Conservation (phyloP, 768 basidiomycete species). For the Lactarius vividus region DNA sequence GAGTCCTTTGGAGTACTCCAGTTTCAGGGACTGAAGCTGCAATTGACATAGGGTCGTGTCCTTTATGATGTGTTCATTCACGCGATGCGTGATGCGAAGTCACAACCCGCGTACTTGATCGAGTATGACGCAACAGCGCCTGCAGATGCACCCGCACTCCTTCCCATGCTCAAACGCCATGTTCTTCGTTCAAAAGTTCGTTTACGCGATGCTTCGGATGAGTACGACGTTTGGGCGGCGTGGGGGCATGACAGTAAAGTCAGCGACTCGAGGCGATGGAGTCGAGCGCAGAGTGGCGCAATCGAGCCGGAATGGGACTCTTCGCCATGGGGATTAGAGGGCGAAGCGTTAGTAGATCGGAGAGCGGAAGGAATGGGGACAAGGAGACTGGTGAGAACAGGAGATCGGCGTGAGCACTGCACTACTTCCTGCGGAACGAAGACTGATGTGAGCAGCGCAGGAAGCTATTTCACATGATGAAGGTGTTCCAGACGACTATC, state of each 20-base stretch:
- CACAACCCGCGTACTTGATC: constrained; percentile 57
- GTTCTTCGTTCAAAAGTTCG: constrained; percentile 88
- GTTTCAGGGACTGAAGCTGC: constrained; percentile 17
- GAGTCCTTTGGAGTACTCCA: constrained; percentile 29
- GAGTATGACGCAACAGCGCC: constrained; percentile 60
- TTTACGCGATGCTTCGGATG: constrained; percentile 69
- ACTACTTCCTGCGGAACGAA: constrained; percentile 12
- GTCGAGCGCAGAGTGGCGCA: constrained; percentile 64
- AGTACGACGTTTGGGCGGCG: constrained; percentile 78
- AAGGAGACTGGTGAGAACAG: constrained; percentile 66
- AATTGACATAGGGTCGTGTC: constrained; percentile 68
- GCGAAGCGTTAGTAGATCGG: constrained; percentile 55
- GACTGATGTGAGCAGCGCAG: constrained; percentile 40
- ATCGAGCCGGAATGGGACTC: constrained; percentile 73
- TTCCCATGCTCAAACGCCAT: constrained; percentile 75
- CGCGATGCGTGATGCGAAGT: constrained; percentile 45
- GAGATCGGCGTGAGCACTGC: constrained; percentile 64
- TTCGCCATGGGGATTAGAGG: constrained; percentile 61
- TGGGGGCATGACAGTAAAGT: constrained; percentile 55
- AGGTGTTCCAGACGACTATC: constrained; percentile 55
- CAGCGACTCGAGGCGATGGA: constrained; percentile 49
- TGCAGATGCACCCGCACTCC: constrained; percentile 52
- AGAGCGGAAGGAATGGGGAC: constrained; percentile 78
- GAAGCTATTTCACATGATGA: constrained; percentile 58
- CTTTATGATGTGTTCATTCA: constrained; percentile 88